Base-by-base conservation (phyloP, 75 land plant genomes). In the Chamaecyparis obtusa region DNA sequence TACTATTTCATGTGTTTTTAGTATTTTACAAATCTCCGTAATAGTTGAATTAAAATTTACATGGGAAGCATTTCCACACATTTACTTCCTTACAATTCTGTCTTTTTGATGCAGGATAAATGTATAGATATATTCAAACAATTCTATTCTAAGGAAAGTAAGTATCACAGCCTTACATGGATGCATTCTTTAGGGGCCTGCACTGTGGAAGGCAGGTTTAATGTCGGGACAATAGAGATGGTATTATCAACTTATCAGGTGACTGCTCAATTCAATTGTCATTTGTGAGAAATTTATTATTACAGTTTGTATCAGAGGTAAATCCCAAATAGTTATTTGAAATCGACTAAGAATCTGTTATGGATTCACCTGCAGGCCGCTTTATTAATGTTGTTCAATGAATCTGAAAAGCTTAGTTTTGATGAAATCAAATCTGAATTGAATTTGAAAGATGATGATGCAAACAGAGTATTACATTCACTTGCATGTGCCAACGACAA, bases 141-240 rank as follows among this genome's bases (percentile, higher is more conserved):
- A 67, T 96, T 95, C 88, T 96, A 96, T 86, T 94, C 95, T 77
- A 92, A 95, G 56, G 94, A 93, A 86, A 96, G 95, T 1, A 94
- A 94, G 89, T 92, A 95, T 67, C 88, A 97, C 76, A 96, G 94
- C 86, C 92, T 96, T 35, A 96, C 15, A 57, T 57, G 64, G 64
- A 17, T 57, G 15, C 19, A 57, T 19, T 21, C 64, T 17, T 21
- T 57, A 14, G 64, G 24, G 21, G 19, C 64, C 64, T 57, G 64
- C 64, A 57, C 24, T 14, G 24, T 57, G 27, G 64, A 57, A 57
- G 64, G 24, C 64, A 19, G 24, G 24, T 57, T 57, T 57, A 21
- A 57, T 57, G 64, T 3, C 24, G 2, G 15, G 24, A 57, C 27
- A 57, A 57, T 57, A 57, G 64, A 57, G 64, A 21, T 57, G 64